A percentile compares a stretch with the other conserved stretches of the same genome.
phyloP scores from a whole-genome alignment of 441 rosid species.

The Adansonia rubrostipa region DNA sequence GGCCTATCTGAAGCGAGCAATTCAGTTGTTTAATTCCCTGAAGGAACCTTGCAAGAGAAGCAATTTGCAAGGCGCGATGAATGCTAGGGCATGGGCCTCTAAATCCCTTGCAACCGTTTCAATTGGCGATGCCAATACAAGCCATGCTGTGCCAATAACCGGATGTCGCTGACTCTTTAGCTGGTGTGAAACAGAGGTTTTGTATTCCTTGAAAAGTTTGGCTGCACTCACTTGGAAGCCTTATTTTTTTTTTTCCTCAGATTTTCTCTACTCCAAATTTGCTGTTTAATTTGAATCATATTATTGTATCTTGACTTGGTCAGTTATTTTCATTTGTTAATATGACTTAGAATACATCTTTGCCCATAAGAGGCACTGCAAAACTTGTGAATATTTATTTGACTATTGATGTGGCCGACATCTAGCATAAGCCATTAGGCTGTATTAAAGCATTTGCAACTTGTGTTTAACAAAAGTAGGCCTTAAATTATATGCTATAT shows the following conservation, averaged over 20 bases:
- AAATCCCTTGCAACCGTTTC: slow-evolving; percentile 94
- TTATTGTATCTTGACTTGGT: slow-evolving; percentile 28
- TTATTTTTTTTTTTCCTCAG: background rate
- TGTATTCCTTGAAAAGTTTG: slow-evolving; percentile 25
- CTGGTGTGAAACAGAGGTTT: slow-evolving; percentile 5
- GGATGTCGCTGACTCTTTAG: slow-evolving; percentile 38
- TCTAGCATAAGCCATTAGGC: background rate
- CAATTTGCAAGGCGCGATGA: slow-evolving; percentile 87
- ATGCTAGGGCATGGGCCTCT: slow-evolving; percentile 91
- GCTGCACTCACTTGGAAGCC: slow-evolving; percentile 5
- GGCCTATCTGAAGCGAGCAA: slow-evolving; percentile 57
- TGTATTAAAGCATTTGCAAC: background rate
- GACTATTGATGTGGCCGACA: background rate
- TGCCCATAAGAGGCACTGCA: background rate
- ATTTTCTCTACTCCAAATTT: slow-evolving; percentile 33
- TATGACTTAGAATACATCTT: slow-evolving; percentile 34
- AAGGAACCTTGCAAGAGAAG: slow-evolving; percentile 82
- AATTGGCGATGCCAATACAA: slow-evolving; percentile 75
- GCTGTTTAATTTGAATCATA: slow-evolving; percentile 32
- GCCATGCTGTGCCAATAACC: slow-evolving; percentile 42
- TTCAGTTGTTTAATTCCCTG: slow-evolving; percentile 57
- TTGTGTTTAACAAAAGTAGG: background rate
- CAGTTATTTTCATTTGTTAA: slow-evolving; percentile 43
- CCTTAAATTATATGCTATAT: background rate
- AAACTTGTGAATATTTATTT: slow-evolving; percentile 25